Percentiles rank a stretch among this genome's conserved stretches.
phyloP scores from a whole-genome alignment of 306 rosid genomes.

The Prinsepia uniflora region DNA sequence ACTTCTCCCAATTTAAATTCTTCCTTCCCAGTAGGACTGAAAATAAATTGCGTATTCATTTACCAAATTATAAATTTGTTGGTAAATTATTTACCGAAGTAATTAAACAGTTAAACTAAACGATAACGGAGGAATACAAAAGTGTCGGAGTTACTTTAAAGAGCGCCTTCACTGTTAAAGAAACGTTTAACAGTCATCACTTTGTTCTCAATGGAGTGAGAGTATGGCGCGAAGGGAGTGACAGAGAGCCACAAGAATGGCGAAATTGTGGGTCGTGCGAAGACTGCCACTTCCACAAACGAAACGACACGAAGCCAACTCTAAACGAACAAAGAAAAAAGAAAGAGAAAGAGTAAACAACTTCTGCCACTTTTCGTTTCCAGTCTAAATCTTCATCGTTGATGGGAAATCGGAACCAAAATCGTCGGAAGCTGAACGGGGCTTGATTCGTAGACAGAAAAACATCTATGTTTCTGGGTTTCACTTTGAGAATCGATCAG shows the following conservation, averaged over 20 bases:
- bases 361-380: neutral
- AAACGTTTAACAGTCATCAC: neutral
- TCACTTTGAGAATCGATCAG: slow-evolving; percentile 13
- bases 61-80: too few relatives aligned
- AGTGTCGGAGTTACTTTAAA: neutral
- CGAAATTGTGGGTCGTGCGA: slow-evolving; percentile 52
- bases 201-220: slow-evolving; percentile 1
- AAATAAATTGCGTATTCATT: too few relatives aligned
- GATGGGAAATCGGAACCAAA: neutral
- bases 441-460: neutral
- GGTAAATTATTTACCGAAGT: too few relatives aligned
- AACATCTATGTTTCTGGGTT: slow-evolving; percentile 14
- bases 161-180: neutral
- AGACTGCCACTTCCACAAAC: slow-evolving; percentile 34
- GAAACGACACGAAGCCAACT: slow-evolving; percentile 11
- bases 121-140: neutral
- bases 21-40: too few relatives aligned
- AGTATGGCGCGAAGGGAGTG: slow-evolving; percentile 25
- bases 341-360: neutral
- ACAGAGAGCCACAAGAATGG: slow-evolving; percentile 62
- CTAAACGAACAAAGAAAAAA: slow-evolving; percentile 16
- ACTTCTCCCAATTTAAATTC: too few relatives aligned
- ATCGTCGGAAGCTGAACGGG: slow-evolving; percentile 10
- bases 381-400: neutral
- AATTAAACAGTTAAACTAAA: too few relatives aligned